phyloP scores from a whole-genome alignment of 352 stramenopile genomes.

The Phytophthora pinifolia region DNA sequence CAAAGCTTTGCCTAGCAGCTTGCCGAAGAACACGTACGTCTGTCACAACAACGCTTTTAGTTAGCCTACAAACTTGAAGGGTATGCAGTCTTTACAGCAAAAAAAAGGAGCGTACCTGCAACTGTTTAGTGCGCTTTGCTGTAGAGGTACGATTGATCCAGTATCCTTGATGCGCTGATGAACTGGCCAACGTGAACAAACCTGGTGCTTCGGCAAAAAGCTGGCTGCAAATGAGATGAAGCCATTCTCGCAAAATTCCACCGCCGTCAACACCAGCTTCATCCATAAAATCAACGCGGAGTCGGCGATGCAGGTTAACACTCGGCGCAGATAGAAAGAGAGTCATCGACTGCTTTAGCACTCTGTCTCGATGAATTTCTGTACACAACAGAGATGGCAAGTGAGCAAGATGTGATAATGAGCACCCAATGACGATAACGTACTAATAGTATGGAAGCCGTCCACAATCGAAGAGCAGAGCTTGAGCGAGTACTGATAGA shows the following conservation, averaged over 20 bases:
- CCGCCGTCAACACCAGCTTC: conserved; percentile 77
- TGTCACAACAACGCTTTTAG: conserved; percentile 17
- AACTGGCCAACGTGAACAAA: conserved; percentile 52
- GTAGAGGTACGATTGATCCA: conserved; percentile 52
- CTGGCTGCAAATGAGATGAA: conserved; percentile 69
- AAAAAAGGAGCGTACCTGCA: conserved; percentile 36
- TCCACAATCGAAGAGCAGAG: conserved; percentile 52
- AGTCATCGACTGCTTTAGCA: conserved; percentile 70
- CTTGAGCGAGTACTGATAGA: conserved; percentile 67
- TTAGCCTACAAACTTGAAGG: conserved; percentile 1
- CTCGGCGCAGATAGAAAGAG: conserved; percentile 55
- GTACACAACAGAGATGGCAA: background rate
- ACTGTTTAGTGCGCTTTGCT: conserved; percentile 28
- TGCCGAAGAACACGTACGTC: conserved; percentile 84
- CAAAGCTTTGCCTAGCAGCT: conserved; percentile 64
- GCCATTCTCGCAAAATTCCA: conserved; percentile 80
- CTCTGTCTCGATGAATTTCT: conserved; percentile 66
- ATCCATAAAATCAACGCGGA: conserved; percentile 86
- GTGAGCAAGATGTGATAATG: no score
- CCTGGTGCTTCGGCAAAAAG: conserved; percentile 54
- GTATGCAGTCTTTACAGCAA: background rate
- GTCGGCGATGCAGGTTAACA: conserved; percentile 55
- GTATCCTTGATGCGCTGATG: conserved; percentile 50
- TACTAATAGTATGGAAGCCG: conserved; percentile 70
- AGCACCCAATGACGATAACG: conserved; percentile 8